Evolutionary conservation across 2,329 filamentous ascomycete species (phyloP).

Genomic region (Penicillium janthinellum): DNA sequence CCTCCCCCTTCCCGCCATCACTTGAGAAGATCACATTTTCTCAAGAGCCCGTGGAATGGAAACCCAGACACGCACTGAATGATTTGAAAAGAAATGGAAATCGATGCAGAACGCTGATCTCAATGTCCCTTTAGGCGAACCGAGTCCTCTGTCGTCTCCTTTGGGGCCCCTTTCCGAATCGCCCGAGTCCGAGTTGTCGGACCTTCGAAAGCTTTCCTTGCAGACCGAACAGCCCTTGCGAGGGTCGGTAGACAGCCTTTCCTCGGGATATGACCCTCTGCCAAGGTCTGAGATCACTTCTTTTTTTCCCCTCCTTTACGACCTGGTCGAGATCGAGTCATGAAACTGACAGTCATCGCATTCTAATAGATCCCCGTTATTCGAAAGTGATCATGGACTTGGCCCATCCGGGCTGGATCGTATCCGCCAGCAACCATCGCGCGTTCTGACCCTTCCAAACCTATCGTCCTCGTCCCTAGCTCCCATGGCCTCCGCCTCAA

Average conservation of each 20-base stretch:
- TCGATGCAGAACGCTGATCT: slow-evolving; percentile 21
- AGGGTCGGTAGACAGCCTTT: slow-evolving; percentile 75
- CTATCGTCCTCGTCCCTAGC: slow-evolving; percentile 64
- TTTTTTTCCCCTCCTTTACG: neutral
- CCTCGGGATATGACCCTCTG: slow-evolving; percentile 68
- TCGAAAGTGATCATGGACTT: slow-evolving; percentile 86
- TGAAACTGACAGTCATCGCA: slow-evolving; percentile 15
- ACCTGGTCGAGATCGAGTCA: neutral
- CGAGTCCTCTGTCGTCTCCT: slow-evolving; percentile 44
- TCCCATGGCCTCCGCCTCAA: slow-evolving; percentile 58
- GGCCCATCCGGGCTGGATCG: slow-evolving; percentile 85
- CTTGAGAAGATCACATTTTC: slow-evolving; percentile 22
- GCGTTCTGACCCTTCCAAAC: slow-evolving; percentile 66
- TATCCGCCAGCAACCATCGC: slow-evolving; percentile 79
- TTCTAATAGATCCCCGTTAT: slow-evolving; percentile 69
- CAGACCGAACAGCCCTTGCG: slow-evolving; percentile 63
- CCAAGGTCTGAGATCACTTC: slow-evolving; percentile 64
- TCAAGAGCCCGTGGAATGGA: slow-evolving; percentile 16
- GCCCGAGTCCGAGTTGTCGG: slow-evolving; percentile 35
- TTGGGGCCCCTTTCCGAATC: slow-evolving; percentile 40
- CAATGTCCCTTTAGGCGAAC: slow-evolving; percentile 34
- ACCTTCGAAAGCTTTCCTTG: slow-evolving; percentile 51
- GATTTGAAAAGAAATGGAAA: slow-evolving; percentile 8
- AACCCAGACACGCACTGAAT: slow-evolving; percentile 14
- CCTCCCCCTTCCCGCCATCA: slow-evolving; percentile 17